phyloP scores from a whole-genome alignment of 805 yeast genomes.

The Zygosaccharomyces gambellarensis region DNA sequence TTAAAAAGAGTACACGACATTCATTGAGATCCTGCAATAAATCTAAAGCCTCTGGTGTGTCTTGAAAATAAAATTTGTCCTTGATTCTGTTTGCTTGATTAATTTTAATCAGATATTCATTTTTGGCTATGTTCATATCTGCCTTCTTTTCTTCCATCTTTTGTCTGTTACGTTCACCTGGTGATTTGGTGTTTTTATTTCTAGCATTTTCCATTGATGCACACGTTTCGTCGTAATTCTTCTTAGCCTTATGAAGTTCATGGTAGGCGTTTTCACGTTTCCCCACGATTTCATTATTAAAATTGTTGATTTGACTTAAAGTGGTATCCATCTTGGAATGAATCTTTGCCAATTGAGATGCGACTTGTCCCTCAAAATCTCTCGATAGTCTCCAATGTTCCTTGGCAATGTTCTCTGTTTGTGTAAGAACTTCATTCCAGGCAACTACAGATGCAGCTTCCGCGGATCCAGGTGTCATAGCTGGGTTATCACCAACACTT shows the following conservation, averaged over 20 bases:
- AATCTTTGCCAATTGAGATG: conserved; percentile 54
- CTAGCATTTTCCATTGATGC: conserved; percentile 75
- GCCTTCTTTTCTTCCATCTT: conserved; percentile 57
- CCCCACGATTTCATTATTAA: conserved; percentile 53
- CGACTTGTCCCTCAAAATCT: conserved; percentile 56
- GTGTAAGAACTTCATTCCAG: conserved; percentile 83
- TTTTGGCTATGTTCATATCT: conserved; percentile 87
- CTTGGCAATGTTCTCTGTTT: conserved; percentile 72
- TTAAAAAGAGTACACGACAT: conserved; percentile 64
- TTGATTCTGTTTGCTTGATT: conserved; percentile 84
- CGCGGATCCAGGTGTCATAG: conserved; percentile 89
- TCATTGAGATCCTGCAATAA: conserved; percentile 80
- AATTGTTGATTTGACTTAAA: conserved; percentile 49
- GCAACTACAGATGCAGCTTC: conserved; percentile 83
- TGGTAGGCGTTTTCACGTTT: conserved; percentile 35
- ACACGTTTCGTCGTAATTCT: conserved; percentile 76
- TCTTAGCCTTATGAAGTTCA: conserved; percentile 44
- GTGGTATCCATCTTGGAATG: conserved; percentile 50
- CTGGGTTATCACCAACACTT: conserved; percentile 88
- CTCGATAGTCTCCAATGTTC: conserved; percentile 57
- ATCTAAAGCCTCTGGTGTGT: conserved; percentile 85
- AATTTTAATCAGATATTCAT: conserved; percentile 72
- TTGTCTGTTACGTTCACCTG: conserved; percentile 43
- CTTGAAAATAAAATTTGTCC: conserved; percentile 90
- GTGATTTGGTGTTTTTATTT: conserved; percentile 60